Base-by-base conservation (phyloP, 139 green algal genomes). In the Gonium pectorale region DNA sequence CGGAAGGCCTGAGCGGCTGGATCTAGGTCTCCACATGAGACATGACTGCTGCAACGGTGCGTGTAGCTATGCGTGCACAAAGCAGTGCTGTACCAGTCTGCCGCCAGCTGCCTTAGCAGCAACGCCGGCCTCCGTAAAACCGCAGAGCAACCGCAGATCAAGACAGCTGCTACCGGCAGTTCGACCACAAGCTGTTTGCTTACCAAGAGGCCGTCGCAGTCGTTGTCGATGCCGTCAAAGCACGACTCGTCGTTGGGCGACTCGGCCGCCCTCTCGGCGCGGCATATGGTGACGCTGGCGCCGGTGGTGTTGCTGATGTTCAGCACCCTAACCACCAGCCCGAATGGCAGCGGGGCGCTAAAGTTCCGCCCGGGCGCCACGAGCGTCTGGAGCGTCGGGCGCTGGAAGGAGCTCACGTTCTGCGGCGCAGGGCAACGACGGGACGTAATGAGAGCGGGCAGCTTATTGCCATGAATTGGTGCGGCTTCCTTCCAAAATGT, bases 201-300 rank as follows among this genome's bases (percentile, higher is more conserved):
- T 17, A 66, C 70, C 33, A n/a, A 11, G 17, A 79, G 70, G n/a
- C 70, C 70, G 3, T 79, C 49, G 24, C 70, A 79, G 31, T 79
- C 70, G 31, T 79, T 66, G 26, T 79, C 70, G 7, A 54, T 46
- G 0, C 70, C 70, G 33, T 79, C 46, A 1, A 0, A 31, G 70
- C 70, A 79, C 2, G 31, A 46, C 2, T n/a, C 70, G 70, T 38
- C 70, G 31, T 37, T 13, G 11, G 33, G 31, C 33, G 13, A 27
- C 70, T 79, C 70, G 13, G 44, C 15, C 9, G 31, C 31, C 7
- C 31, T 15, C 24, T 4, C 24, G 5, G 46, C 46, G 11, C 70
- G 29, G 68, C 64, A 70, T 5, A 70, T 31, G 17, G 1, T 31
- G 64, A 70, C 22, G 35, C 27, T 33, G 64, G 64, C 64, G 35